Evolutionary conservation across 306 rosid genomes (phyloP).

Genomic region (Dalbergia cochinchinensis): DNA sequence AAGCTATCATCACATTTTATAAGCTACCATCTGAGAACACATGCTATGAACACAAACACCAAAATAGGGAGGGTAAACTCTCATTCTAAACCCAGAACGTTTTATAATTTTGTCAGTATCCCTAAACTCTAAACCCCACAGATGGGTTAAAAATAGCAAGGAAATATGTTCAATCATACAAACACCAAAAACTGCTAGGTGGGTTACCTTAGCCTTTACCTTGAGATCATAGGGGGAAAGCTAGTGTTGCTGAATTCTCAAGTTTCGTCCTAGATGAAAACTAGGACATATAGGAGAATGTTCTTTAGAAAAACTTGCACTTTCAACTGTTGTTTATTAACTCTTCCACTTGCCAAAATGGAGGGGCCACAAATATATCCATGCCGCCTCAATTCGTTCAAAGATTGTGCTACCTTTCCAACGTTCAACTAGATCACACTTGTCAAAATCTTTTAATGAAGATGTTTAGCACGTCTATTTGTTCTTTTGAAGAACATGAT

Average conservation of each 20-base stretch:
- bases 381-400: not conserved
- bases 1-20: not conserved
- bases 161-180: too few relatives aligned
- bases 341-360: constrained; percentile 7
- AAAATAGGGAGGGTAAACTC: too few relatives aligned
- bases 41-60: not conserved
- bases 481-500: not conserved
- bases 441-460: not conserved
- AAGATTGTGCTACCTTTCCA: constrained; percentile 18
- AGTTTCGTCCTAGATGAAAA: not conserved
- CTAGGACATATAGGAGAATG: not conserved
- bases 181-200: too few relatives aligned
- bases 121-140: too few relatives aligned
- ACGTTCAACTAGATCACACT: not conserved
- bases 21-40: not conserved
- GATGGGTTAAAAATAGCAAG: too few relatives aligned
- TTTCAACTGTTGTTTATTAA: constrained; percentile 5
- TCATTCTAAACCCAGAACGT: too few relatives aligned
- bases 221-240: too few relatives aligned
- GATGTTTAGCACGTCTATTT: not conserved
- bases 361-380: not conserved
- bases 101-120: too few relatives aligned
- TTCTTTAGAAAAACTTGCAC: not conserved
- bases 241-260: not conserved
- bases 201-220: too few relatives aligned